These are phyloP conservation scores for Xanthoconium separans DNA, from an alignment of 1,284 basidiomycete species.

Conservation along the genomic window DNA sequence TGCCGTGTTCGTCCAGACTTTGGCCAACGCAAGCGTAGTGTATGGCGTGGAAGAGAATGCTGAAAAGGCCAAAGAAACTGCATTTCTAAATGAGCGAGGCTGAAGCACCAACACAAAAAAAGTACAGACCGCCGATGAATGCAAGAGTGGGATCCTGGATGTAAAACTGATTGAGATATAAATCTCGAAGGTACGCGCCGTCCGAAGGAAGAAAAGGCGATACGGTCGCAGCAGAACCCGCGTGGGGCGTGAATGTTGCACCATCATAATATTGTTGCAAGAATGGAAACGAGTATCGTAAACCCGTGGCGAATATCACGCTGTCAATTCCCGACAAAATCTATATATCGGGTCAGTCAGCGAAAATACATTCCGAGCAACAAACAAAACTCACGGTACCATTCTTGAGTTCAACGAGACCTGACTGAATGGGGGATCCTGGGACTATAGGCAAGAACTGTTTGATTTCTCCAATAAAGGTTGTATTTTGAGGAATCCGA, in stretches of 20 bases:
- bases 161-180: no score
- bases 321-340: slow-evolving; percentile 16
- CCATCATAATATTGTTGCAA: slow-evolving; percentile 12
- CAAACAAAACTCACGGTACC: slow-evolving; percentile 8
- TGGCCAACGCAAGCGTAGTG: slow-evolving; percentile 13
- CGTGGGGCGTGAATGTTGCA: background rate
- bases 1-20: slow-evolving; percentile 19
- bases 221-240: no score
- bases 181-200: no score
- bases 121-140: slow-evolving; percentile 11
- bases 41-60: background rate
- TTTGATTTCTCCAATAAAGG: slow-evolving; percentile 17
- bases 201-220: no score
- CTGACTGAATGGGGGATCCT: slow-evolving; percentile 13
- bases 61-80: no score
- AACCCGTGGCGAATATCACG: slow-evolving; percentile 12
- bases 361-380: background rate
- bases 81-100: no score
- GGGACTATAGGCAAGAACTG: slow-evolving; percentile 8
- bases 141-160: slow-evolving; percentile 16
- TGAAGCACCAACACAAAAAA: background rate
- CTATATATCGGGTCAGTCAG: background rate
- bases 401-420: slow-evolving; percentile 12
- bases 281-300: slow-evolving; percentile 15
- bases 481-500: slow-evolving; percentile 13